A percentile compares a stretch with the other conserved stretches of the same genome.
Conservation (phyloP, 1,139 yeast genomes). For the Pichia terricola region DNA sequence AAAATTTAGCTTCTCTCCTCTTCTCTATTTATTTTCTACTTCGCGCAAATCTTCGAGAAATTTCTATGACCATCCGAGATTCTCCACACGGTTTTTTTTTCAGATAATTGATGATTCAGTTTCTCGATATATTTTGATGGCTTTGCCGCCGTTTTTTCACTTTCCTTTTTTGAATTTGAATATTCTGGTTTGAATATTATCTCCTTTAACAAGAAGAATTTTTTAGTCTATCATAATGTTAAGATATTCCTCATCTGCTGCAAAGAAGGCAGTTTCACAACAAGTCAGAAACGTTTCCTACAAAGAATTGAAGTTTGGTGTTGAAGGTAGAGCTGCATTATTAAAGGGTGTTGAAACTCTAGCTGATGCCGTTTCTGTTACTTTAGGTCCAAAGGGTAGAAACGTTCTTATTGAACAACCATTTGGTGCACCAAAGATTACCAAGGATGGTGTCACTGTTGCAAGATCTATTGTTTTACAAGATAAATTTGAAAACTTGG, state of each 20-base stretch:
- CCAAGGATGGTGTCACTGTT: slow-evolving; percentile 99
- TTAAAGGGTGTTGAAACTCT: slow-evolving; percentile 92
- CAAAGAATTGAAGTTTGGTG: slow-evolving; percentile 96
- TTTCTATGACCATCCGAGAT: too few relatives aligned
- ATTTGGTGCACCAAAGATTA: slow-evolving; percentile 95
- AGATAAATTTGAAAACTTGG: slow-evolving; percentile 94
- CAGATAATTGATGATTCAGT: too few relatives aligned
- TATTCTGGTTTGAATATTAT: too few relatives aligned
- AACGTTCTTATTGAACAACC: slow-evolving; percentile 95
- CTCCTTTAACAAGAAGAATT: too few relatives aligned
- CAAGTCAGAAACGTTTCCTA: slow-evolving; percentile 61
- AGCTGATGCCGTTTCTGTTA: slow-evolving; percentile 95
- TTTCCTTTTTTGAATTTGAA: too few relatives aligned
- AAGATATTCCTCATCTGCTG: background rate
- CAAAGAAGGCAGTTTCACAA: background rate
- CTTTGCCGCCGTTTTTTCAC: too few relatives aligned
- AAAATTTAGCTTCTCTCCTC: too few relatives aligned
- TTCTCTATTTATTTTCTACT: too few relatives aligned
- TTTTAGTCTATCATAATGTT: background rate
- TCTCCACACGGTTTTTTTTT: too few relatives aligned
- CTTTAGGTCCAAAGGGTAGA: slow-evolving; percentile 97
- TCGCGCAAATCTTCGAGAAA: too few relatives aligned
- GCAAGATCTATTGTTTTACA: slow-evolving; percentile 80
- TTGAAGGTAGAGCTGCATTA: slow-evolving; percentile 96
- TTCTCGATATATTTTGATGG: too few relatives aligned